Conservation (phyloP, 768 basidiomycete species). For the Suillus clintonianus region DNA sequence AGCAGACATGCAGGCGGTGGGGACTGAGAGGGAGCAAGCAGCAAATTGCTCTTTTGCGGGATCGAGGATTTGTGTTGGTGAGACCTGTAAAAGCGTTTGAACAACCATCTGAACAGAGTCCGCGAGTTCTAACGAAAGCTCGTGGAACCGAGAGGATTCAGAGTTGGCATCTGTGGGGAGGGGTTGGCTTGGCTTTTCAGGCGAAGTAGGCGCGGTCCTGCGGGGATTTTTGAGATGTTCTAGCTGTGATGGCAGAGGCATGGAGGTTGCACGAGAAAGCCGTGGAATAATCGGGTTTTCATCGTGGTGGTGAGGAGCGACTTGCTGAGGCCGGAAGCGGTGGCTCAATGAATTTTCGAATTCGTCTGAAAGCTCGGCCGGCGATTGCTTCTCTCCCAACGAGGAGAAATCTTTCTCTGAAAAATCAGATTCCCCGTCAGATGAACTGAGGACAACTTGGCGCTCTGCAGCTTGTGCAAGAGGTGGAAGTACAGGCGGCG, state of each 20-base stretch:
- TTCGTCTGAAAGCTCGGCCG: conserved; percentile 33
- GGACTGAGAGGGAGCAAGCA: conserved; percentile 84
- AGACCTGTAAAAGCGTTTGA: conserved; percentile 88
- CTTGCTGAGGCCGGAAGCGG: conserved; percentile 26
- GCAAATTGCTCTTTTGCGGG: conserved; percentile 93
- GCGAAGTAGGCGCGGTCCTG: conserved; percentile 27
- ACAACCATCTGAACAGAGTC: conserved; percentile 90
- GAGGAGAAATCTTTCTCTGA: conserved; percentile 45
- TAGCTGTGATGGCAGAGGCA: conserved; percentile 81
- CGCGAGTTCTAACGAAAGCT: conserved; percentile 84
- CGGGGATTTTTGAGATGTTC: conserved; percentile 72
- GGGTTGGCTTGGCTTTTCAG: conserved; percentile 14
- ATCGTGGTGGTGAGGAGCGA: conserved; percentile 18
- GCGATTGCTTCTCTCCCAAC: conserved; percentile 31
- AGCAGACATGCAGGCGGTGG: conserved; percentile 84
- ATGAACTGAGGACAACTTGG: conserved; percentile 45
- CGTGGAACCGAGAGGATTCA: conserved; percentile 47
- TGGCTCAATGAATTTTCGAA: conserved; percentile 26
- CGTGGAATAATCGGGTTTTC: conserved; percentile 42
- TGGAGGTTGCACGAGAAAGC: conserved; percentile 77
- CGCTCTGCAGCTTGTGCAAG: conserved; percentile 35
- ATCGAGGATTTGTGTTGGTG: conserved; percentile 87
- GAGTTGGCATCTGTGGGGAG: conserved; percentile 19
- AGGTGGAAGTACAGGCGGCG: conserved; percentile 40
- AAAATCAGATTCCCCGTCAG: conserved; percentile 51